Evolutionary conservation across 495 filamentous ascomycete species (phyloP), one percentile per base, ranked within the genome.

Genomic region (Penicillium longicatenatum): DNA sequence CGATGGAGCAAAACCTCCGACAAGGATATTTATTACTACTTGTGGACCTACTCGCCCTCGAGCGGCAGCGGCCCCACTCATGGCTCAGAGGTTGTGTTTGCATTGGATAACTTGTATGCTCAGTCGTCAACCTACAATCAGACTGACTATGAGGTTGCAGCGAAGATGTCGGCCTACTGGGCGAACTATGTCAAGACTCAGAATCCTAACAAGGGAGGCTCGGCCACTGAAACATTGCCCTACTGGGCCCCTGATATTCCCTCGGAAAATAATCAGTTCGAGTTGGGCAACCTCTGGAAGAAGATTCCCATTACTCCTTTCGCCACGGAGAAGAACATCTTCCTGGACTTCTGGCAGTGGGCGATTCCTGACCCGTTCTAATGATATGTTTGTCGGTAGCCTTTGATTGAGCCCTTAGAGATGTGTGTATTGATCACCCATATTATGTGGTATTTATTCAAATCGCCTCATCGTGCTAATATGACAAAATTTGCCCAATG

Each of bases 111-210:
- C 16, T 19, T 48, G 9, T 31, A 29, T 1, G 24, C 24, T 17
- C 45, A 48, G 14, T 29, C 45, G 11, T 26, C 45, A n/a, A 48
- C 12, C 4, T 48, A 48, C 12, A 30, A 20, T 21, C 6, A 22
- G 19, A 22, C 21, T 16, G 44, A 46, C 20, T 46, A 46, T 16
- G 20, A 24, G 9, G 7, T 48, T 29, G 24, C 45, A 4, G 24
- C 30, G 22, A 48, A 48, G 45, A 48, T 48, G 45, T 48, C 45
- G 4, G 9, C 45, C 4, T 48, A 48, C 22, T 48, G 45, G 44
- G 45, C 45, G 6, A 48, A 48, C 16, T 48, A 31, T 10, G 45
- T 48, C 12, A 48, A 48, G 45, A 48, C 45, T 30, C 45, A 30
- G 16, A 30, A 48, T 14, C 45, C 45, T 12, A 48, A 48, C 24